Evolutionary conservation across 2,329 filamentous ascomycete genomes (phyloP).

Genomic region (Cytospora leucostoma): DNA sequence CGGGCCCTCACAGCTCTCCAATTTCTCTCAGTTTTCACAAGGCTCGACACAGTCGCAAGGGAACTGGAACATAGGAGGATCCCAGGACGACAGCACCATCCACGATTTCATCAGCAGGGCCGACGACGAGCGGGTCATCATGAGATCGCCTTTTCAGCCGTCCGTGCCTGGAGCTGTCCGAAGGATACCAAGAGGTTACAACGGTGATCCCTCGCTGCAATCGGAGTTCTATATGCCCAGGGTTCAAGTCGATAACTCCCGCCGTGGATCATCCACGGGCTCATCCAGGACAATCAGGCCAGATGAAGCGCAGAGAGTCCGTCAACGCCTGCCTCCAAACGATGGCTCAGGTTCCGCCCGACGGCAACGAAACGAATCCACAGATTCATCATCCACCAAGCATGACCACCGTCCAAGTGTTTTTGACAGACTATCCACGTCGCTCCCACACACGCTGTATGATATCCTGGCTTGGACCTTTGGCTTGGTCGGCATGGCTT

Average conservation of each 20-base stretch:
- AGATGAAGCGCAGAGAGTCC: constrained; percentile 31
- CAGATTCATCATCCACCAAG: constrained; percentile 6
- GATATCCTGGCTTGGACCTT: constrained; percentile 50
- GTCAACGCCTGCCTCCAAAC: constrained; percentile 31
- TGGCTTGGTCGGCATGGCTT: constrained; percentile 59
- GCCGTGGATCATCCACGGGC: constrained; percentile 37
- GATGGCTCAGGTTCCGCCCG: constrained; percentile 30
- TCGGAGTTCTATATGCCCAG: constrained; percentile 57
- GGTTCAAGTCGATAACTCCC: constrained; percentile 44
- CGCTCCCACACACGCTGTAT: constrained; percentile 43
- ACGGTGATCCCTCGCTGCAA: constrained; percentile 46
- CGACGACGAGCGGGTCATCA: constrained; percentile 57
- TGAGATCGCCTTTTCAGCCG: constrained; percentile 57
- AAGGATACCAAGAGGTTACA: constrained; percentile 33
- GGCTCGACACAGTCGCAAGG: constrained; percentile 34
- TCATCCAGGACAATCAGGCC: constrained; percentile 40
- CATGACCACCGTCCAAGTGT: constrained; percentile 32
- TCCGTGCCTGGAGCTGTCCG: constrained; percentile 47
- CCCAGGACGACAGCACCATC: constrained; percentile 55
- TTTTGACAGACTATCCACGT: constrained; percentile 38
- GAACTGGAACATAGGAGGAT: constrained; percentile 45
- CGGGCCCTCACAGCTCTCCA: constrained; percentile 50
- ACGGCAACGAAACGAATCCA: constrained; percentile 3
- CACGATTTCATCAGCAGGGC: constrained; percentile 54
- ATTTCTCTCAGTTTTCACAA: constrained; percentile 36